A percentile compares a stretch with the other conserved stretches of the same genome.
phyloP scores from a whole-genome alignment of 169 alveolate species.

The Blepharisma undulans region DNA sequence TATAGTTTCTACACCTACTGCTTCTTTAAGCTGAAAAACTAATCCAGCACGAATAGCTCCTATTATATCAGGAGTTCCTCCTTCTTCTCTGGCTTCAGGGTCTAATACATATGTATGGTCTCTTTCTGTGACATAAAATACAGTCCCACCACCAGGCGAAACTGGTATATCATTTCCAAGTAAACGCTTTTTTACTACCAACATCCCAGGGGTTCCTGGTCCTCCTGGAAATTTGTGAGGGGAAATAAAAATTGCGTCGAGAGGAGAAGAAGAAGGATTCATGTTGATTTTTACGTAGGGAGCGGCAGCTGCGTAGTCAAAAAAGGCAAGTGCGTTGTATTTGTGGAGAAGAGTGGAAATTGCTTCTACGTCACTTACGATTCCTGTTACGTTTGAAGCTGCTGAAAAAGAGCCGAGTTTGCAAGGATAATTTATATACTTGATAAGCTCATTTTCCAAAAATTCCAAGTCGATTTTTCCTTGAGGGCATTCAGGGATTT shows the following conservation, averaged over 20 bases:
- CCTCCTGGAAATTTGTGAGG: conserved; percentile 95
- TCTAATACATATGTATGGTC: conserved; percentile 85
- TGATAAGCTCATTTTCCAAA: conserved; percentile 52
- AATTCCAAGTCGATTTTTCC: conserved; percentile 49
- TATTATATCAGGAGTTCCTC: conserved; percentile 93
- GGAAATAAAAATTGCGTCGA: conserved; percentile 91
- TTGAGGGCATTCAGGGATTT: neutral
- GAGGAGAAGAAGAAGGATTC: conserved; percentile 44
- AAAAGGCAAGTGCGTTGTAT: conserved; percentile 75
- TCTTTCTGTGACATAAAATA: conserved; percentile 87
- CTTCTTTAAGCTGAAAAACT: conserved; percentile 73
- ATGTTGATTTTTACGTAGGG: conserved; percentile 80
- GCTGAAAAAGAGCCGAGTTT: conserved; percentile 81
- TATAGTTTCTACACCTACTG: conserved; percentile 58
- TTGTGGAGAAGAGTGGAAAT: conserved; percentile 72
- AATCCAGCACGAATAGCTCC: conserved; percentile 91
- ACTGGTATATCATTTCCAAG: conserved; percentile 77
- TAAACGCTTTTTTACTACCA: conserved; percentile 82
- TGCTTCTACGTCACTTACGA: conserved; percentile 65
- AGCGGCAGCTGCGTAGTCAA: conserved; percentile 88
- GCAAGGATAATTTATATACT: conserved; percentile 37
- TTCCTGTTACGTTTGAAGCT: conserved; percentile 89
- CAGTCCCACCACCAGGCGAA: conserved; percentile 90
- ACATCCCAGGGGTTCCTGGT: conserved; percentile 91
- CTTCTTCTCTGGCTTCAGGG: conserved; percentile 91